phyloP scores from a whole-genome alignment of 352 stramenopile species.

The Phytophthora idaei region DNA sequence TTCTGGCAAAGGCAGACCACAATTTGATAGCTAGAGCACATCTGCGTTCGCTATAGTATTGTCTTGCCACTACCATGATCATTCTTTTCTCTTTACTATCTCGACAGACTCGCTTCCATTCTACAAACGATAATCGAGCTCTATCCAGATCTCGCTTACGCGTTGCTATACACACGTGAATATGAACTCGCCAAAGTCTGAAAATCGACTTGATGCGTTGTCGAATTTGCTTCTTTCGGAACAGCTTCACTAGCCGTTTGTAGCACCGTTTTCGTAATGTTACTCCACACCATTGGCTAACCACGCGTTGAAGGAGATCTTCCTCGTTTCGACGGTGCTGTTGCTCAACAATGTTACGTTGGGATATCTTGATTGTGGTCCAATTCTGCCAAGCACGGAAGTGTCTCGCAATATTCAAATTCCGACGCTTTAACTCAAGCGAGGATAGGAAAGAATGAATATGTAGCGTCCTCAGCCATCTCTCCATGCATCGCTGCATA shows the following conservation, averaged over 20 bases:
- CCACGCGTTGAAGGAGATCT: slow-evolving; percentile 10
- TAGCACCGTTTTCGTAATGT: slow-evolving; percentile 42
- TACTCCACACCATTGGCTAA: slow-evolving; percentile 36
- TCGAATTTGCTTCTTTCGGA: slow-evolving; percentile 43
- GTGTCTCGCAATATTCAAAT: slow-evolving; percentile 10
- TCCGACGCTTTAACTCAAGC: slow-evolving; percentile 8
- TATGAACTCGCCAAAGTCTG: slow-evolving; percentile 20
- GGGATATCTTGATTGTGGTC: not conserved
- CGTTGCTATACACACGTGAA: slow-evolving; percentile 9
- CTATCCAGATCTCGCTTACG: slow-evolving; percentile 13
- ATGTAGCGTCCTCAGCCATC: slow-evolving; percentile 16
- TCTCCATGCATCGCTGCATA: slow-evolving; percentile 12
- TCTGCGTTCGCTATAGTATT: slow-evolving; percentile 28
- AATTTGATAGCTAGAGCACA: slow-evolving; percentile 20
- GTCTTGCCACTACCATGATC: slow-evolving; percentile 6
- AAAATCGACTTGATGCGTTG: slow-evolving; percentile 19
- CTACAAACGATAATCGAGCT: slow-evolving; percentile 11
- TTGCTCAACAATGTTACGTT: slow-evolving; percentile 8
- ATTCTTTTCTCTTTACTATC: slow-evolving; percentile 7
- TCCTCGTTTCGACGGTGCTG: slow-evolving; percentile 2
- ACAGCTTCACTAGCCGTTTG: slow-evolving; percentile 46
- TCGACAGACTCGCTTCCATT: slow-evolving; percentile 23
- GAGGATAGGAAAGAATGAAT: slow-evolving; percentile 9
- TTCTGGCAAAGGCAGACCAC: slow-evolving; percentile 17
- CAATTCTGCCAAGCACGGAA: slow-evolving; percentile 26